Evolutionary conservation across 2,329 filamentous ascomycete genomes (phyloP).

Genomic region (Claviceps sp.): DNA sequence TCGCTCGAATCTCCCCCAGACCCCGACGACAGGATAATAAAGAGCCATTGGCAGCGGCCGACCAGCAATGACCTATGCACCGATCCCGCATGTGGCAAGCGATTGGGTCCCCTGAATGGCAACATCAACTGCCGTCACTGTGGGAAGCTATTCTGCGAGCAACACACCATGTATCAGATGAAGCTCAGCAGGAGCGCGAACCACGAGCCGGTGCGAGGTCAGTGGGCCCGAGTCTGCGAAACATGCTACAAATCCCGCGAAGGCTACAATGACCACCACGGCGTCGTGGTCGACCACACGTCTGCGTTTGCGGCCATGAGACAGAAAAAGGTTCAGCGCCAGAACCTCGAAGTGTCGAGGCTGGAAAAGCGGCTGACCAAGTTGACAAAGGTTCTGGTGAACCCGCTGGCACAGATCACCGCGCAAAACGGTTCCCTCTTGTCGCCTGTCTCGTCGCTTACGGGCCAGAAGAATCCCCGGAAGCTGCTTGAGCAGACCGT

Average conservation of each 20-base stretch:
- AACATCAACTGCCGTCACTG: conserved; percentile 90
- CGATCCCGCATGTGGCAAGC: conserved; percentile 73
- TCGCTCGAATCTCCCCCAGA: conserved; percentile 40
- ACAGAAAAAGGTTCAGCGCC: conserved; percentile 66
- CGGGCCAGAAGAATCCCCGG: conserved; percentile 59
- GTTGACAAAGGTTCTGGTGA: conserved; percentile 70
- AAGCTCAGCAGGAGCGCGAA: conserved; percentile 80
- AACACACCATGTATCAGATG: conserved; percentile 99
- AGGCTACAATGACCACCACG: conserved; percentile 83
- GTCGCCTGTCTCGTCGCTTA: conserved; percentile 46
- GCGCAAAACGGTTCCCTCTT: conserved; percentile 37
- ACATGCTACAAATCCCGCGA: conserved; percentile 97
- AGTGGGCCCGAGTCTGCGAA: conserved; percentile 93
- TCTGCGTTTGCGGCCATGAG: conserved; percentile 57
- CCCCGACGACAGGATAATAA: conserved; percentile 80
- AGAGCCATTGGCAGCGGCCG: conserved; percentile 75
- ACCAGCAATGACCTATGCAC: conserved; percentile 68
- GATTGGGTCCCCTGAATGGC: conserved; percentile 65
- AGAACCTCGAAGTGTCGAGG: conserved; percentile 75
- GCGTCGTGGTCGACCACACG: conserved; percentile 58
- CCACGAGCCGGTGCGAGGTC: conserved; percentile 78
- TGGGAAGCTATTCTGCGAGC: conserved; percentile 86
- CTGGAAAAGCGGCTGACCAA: conserved; percentile 87
- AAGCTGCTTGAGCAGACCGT: conserved; percentile 82
- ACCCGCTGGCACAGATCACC: conserved; percentile 54